Percentiles rank a stretch among this genome's conserved stretches.
Evolutionary conservation across 192 early-diverging fungal genomes (phyloP).

Genomic region (Coemansia sp.): DNA sequence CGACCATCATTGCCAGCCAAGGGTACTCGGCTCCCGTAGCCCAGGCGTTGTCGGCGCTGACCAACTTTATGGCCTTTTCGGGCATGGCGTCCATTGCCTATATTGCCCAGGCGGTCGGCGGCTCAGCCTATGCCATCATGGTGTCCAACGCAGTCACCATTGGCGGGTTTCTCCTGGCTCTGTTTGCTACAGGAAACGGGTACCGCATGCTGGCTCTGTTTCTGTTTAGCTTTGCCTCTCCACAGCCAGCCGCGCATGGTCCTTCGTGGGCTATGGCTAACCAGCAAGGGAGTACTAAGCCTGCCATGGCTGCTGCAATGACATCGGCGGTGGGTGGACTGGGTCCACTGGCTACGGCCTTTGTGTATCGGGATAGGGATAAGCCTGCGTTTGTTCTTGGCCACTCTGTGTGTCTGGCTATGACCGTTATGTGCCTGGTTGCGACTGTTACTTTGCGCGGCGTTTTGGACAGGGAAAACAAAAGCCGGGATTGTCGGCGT

Average conservation of each 20-base stretch:
- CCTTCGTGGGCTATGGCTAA: constrained; percentile 49
- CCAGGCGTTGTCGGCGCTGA: constrained; percentile 29
- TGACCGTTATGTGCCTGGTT: constrained; percentile 19
- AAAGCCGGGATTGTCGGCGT: constrained; percentile 11
- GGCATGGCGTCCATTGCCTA: constrained; percentile 42
- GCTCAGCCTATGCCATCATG: constrained; percentile 27
- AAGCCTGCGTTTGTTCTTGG: constrained; percentile 26
- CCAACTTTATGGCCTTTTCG: constrained; percentile 43
- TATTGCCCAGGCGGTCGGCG: constrained; percentile 6
- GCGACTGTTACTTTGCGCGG: constrained; percentile 15
- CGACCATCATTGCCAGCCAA: constrained; percentile 39
- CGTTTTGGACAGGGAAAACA: constrained; percentile 23
- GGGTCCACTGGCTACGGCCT: constrained; percentile 41
- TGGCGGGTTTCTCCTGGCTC: constrained; percentile 27
- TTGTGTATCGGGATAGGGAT: constrained; percentile 47
- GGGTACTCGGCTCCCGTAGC: constrained; percentile 35
- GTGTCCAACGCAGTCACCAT: constrained; percentile 26
- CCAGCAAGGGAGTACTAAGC: constrained; percentile 43
- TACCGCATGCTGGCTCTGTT: constrained; percentile 28
- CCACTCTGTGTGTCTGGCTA: constrained; percentile 36
- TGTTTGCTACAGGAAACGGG: constrained; percentile 6
- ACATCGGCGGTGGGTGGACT: constrained; percentile 35
- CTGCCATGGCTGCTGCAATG: constrained; percentile 42
- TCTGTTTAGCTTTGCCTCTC: constrained; percentile 49
- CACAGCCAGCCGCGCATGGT: constrained; percentile 40